These are phyloP conservation scores for Boletus sensibilis DNA, from an alignment of 768 basidiomycete genomes.

Conservation along the genomic window DNA sequence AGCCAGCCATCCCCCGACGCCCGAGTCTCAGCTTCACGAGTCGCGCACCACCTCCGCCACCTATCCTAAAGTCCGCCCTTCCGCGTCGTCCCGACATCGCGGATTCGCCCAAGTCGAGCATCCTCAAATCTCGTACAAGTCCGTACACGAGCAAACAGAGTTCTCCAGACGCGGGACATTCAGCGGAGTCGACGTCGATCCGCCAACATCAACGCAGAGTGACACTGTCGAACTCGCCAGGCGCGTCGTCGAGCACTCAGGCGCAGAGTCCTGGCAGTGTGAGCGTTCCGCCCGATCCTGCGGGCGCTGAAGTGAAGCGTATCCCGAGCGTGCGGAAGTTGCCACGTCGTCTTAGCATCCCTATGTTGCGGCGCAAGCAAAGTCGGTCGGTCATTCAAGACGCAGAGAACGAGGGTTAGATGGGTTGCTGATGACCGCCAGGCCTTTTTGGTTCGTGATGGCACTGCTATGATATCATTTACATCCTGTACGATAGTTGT, in stretches of 20 bases:
- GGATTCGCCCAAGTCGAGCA: conserved; percentile 11
- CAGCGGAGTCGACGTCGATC: not conserved
- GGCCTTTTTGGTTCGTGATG: not conserved
- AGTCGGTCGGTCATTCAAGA: conserved; percentile 9
- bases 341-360: conserved; percentile 31
- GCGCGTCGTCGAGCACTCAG: not conserved
- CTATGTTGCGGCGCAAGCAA: conserved; percentile 30
- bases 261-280: not conserved
- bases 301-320: conserved; percentile 7
- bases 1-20: conserved; percentile 7
- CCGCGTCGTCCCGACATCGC: conserved; percentile 5
- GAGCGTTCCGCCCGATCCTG: not conserved
- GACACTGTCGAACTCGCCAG: conserved; percentile 21
- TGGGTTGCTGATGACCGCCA: not conserved
- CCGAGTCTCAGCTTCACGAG: conserved; percentile 14
- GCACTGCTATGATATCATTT: conserved; percentile 3
- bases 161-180: not conserved
- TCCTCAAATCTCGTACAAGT: conserved; percentile 17
- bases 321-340: conserved; percentile 24
- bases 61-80: not conserved
- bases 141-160: conserved; percentile 5
- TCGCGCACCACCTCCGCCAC: not conserved
- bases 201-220: conserved; percentile 17
- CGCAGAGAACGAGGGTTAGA: not conserved
- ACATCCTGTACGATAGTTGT: not conserved